Conservation (phyloP, 495 filamentous ascomycete genomes). For the Pseudoneurospora amorphoporcata region DNA sequence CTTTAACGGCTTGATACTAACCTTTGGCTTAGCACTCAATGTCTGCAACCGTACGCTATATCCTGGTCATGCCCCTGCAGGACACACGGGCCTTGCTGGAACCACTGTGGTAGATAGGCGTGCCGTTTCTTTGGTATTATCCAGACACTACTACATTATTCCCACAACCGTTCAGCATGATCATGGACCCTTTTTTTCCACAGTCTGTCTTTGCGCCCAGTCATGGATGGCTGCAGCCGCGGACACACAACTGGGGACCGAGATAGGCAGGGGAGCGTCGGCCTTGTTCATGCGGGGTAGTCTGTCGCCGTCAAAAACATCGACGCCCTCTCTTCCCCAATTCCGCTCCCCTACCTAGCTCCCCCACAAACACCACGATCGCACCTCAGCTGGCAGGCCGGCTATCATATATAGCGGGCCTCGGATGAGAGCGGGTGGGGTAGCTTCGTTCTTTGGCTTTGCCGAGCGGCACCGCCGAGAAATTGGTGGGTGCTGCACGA, state of each 20-base stretch:
- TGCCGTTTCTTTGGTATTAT: background rate
- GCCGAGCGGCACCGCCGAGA: background rate
- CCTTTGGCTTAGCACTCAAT: background rate
- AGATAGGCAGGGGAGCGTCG: background rate
- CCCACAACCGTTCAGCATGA: background rate
- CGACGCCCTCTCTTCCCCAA: background rate
- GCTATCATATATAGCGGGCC: background rate
- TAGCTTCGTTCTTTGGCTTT: background rate
- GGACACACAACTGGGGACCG: conserved; percentile 3
- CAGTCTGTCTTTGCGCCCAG: background rate
- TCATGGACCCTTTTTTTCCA: background rate
- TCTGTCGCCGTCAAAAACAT: background rate
- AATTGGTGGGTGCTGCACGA: background rate
- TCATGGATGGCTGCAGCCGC: background rate
- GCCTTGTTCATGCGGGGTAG: conserved; percentile 4
- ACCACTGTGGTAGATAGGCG: background rate
- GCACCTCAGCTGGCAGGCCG: background rate
- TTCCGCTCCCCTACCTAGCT: background rate
- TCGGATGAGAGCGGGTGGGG: background rate
- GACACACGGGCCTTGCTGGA: background rate
- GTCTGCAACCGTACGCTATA: background rate
- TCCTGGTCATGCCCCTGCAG: background rate
- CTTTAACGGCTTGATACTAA: background rate
- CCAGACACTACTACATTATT: background rate
- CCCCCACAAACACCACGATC: background rate